A percentile compares a stretch with the other conserved stretches of the same genome.
Conservation (phyloP, 257 asterid genomes). For the Henckelia pumila region DNA sequence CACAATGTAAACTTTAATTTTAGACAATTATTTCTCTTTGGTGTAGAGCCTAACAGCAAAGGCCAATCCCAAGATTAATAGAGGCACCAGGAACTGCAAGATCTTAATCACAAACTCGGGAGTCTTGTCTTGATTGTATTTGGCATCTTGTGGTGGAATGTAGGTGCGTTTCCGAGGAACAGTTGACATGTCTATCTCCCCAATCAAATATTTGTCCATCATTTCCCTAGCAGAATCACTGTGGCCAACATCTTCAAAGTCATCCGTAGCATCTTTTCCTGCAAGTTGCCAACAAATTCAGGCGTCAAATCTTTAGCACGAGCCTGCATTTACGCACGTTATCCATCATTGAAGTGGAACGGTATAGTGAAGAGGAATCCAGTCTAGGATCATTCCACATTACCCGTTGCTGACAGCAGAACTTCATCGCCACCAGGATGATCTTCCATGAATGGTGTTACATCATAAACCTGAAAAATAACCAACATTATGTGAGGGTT, state of each 20-base stretch:
- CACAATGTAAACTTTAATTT: background rate
- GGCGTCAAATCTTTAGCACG: background rate
- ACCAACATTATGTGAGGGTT: background rate
- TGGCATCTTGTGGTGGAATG: slow-evolving; percentile 42
- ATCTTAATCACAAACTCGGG: slow-evolving; percentile 71
- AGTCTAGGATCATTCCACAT: background rate
- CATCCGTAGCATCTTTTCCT: slow-evolving; percentile 85
- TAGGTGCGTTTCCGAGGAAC: slow-evolving; percentile 53
- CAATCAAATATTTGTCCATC: slow-evolving; percentile 48
- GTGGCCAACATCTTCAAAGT: slow-evolving; percentile 65
- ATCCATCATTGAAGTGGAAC: background rate
- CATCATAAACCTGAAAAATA: slow-evolving; percentile 48
- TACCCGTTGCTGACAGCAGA: slow-evolving; percentile 56
- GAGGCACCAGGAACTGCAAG: slow-evolving; percentile 79
- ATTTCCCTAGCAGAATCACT: slow-evolving; percentile 51
- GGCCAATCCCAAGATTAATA: slow-evolving; percentile 74
- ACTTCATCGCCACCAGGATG: slow-evolving; percentile 73
- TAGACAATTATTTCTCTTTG: slow-evolving; percentile 46
- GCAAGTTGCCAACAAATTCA: slow-evolving; percentile 13
- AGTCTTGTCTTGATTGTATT: slow-evolving; percentile 61
- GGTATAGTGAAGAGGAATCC: background rate
- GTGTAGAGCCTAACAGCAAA: slow-evolving; percentile 66
- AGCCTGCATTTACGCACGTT: background rate
- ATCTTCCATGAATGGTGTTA: slow-evolving; percentile 57
- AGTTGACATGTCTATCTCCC: slow-evolving; percentile 51